Conservation (phyloP, 1,139 yeast genomes). For the Entelexis sorbosivorans region DNA sequence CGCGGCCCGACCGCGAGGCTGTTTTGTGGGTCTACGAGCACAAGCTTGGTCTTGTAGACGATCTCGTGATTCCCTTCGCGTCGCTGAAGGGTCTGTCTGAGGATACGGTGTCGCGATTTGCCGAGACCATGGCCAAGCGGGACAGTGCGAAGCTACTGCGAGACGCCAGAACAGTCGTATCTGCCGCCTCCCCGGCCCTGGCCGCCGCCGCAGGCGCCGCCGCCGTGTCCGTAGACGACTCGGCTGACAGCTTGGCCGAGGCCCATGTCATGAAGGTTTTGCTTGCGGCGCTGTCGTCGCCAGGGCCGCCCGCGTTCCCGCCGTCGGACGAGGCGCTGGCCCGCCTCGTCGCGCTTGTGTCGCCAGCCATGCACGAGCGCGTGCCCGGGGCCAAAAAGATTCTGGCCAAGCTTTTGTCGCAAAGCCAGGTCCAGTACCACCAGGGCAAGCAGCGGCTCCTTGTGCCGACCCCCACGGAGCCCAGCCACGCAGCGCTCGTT, state of each 20-base stretch:
- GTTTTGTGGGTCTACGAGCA: slow-evolving; percentile 15
- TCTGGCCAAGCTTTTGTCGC: slow-evolving; percentile 10
- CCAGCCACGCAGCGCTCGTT: slow-evolving; percentile 8
- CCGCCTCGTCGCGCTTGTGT: slow-evolving; percentile 5
- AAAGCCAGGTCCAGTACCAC: slow-evolving; percentile 11
- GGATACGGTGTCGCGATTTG: slow-evolving; percentile 6
- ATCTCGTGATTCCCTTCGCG: slow-evolving; percentile 8
- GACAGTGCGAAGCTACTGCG: slow-evolving; percentile 7
- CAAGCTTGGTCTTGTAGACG: background rate
- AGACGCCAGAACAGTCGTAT: background rate
- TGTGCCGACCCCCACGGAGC: slow-evolving; percentile 10
- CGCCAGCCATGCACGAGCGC: slow-evolving; percentile 6
- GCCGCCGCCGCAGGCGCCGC: background rate
- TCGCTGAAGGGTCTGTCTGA: slow-evolving; percentile 2
- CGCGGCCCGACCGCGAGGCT: slow-evolving; percentile 8
- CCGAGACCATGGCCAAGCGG: background rate
- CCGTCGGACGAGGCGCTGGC: slow-evolving; percentile 8
- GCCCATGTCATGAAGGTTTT: slow-evolving; percentile 6
- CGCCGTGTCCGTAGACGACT: background rate
- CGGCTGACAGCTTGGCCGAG: background rate
- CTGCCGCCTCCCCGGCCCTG: background rate
- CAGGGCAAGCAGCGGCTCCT: slow-evolving; percentile 12
- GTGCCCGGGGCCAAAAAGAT: slow-evolving; percentile 10
- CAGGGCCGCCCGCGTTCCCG: slow-evolving; percentile 1
- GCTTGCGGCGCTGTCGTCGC: slow-evolving; percentile 1